Conservation (phyloP, 1,284 basidiomycete species). For the Ceratobasidium sp. region DNA sequence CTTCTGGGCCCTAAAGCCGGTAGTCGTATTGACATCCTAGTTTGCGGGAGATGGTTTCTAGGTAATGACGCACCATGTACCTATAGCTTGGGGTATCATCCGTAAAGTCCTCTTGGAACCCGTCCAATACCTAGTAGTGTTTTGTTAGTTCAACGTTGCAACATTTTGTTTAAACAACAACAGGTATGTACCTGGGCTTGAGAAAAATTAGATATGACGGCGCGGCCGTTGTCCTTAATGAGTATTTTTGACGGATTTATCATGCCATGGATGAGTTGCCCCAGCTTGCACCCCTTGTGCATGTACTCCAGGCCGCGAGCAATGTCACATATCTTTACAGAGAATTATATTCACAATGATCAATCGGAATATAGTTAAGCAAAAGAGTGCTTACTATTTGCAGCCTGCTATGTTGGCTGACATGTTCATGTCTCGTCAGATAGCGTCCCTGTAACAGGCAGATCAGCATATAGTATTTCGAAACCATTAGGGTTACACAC, state of each 20-base stretch:
- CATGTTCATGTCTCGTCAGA: background rate
- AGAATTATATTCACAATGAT: too few relatives aligned
- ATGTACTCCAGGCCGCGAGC: conserved; percentile 35
- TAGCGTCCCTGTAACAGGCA: conserved; percentile 18
- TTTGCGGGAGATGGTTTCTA: background rate
- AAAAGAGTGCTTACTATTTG: conserved; percentile 3
- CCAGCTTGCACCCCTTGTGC: background rate
- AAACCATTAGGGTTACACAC: background rate
- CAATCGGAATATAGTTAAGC: background rate
- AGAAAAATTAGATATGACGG: conserved; percentile 31
- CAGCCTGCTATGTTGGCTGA: background rate
- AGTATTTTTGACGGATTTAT: conserved; percentile 33
- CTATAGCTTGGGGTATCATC: conserved; percentile 30
- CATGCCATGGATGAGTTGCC: conserved; percentile 17
- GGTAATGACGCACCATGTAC: conserved; percentile 26
- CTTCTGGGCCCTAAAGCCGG: conserved; percentile 10
- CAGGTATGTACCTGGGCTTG: conserved; percentile 16
- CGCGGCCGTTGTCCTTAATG: conserved; percentile 34
- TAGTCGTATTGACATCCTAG: background rate
- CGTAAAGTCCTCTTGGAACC: conserved; percentile 2
- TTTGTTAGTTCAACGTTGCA: too few relatives aligned
- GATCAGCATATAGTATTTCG: background rate
- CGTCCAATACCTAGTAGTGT: conserved; percentile 13
- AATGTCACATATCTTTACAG: conserved; percentile 1
- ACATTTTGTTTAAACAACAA: background rate